Conservation (phyloP, 2,329 filamentous ascomycete genomes). For the Venturia effusa region DNA sequence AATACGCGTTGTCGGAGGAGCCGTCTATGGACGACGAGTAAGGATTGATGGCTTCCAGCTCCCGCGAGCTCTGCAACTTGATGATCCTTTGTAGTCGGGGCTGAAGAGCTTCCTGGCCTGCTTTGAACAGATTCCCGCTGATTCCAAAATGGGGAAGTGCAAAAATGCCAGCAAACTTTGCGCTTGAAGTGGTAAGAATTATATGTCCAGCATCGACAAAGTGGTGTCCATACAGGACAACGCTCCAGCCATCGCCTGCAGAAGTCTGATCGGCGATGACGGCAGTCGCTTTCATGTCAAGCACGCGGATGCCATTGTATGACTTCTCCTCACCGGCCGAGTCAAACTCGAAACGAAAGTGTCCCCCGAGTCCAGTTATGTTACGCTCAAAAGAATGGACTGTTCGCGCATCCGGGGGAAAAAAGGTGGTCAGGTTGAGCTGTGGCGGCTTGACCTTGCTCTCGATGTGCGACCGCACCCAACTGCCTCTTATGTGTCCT, state of each 20-base stretch:
- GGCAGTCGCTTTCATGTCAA: constrained; percentile 24
- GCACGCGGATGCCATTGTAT: background rate
- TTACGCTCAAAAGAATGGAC: constrained; percentile 7
- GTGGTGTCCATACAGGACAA: constrained; percentile 74
- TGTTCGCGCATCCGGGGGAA: background rate
- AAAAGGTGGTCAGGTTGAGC: constrained; percentile 10
- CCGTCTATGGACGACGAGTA: constrained; percentile 64
- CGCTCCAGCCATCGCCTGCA: constrained; percentile 65
- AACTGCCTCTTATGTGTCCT: constrained; percentile 10
- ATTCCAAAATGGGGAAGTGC: constrained; percentile 74
- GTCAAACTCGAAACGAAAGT: constrained; percentile 7
- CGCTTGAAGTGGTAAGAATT: constrained; percentile 78
- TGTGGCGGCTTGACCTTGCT: background rate
- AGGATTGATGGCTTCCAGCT: constrained; percentile 41
- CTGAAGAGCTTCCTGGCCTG: constrained; percentile 51
- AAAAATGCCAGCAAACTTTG: constrained; percentile 87
- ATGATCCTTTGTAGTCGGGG: constrained; percentile 59
- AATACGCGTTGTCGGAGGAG: constrained; percentile 41
- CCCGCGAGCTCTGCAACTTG: constrained; percentile 49
- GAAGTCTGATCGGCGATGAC: constrained; percentile 61
- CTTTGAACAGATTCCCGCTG: constrained; percentile 39
- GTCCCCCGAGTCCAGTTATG: constrained; percentile 10
- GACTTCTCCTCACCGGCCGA: background rate
- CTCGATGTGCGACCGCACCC: constrained; percentile 11
- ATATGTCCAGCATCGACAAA: constrained; percentile 72